A percentile compares a stretch with the other conserved stretches of the same genome.
phyloP scores from a whole-genome alignment of 116 monocot genomes.

The Papilionanthe hybrid region DNA sequence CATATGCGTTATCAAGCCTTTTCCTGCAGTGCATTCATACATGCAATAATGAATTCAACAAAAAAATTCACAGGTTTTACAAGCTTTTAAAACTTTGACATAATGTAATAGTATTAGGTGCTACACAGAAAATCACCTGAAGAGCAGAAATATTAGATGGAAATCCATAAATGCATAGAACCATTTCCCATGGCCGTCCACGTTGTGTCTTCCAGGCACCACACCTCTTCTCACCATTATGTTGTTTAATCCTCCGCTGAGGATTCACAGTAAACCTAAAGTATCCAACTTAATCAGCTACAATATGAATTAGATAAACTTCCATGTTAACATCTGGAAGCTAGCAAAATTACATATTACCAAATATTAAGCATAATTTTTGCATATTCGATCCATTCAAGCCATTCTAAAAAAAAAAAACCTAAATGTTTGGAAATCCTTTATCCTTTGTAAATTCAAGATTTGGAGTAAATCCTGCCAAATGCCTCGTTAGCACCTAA shows the following conservation, averaged over 20 bases:
- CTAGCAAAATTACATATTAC: not conserved
- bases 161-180: constrained; percentile 90
- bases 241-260: constrained; percentile 75
- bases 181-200: constrained; percentile 95
- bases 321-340: not conserved
- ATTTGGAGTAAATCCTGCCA: not conserved
- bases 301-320: not conserved
- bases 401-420: not conserved
- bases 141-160: constrained; percentile 81
- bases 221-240: constrained; percentile 78
- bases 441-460: not conserved
- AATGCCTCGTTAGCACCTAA: no score
- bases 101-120: not conserved
- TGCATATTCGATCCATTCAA: not conserved
- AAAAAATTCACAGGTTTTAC: not conserved
- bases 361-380: not conserved
- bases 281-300: not conserved
- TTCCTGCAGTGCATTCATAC: not conserved
- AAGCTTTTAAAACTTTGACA: not conserved
- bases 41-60: not conserved
- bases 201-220: constrained; percentile 79
- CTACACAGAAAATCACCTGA: constrained; percentile 38
- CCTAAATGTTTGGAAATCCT: not conserved
- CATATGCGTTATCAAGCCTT: not conserved
- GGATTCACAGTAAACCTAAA: constrained; percentile 86